These are phyloP conservation scores for Serendipita sp. DNA, from an alignment of 1,284 basidiomycete genomes.

Conservation along the genomic window DNA sequence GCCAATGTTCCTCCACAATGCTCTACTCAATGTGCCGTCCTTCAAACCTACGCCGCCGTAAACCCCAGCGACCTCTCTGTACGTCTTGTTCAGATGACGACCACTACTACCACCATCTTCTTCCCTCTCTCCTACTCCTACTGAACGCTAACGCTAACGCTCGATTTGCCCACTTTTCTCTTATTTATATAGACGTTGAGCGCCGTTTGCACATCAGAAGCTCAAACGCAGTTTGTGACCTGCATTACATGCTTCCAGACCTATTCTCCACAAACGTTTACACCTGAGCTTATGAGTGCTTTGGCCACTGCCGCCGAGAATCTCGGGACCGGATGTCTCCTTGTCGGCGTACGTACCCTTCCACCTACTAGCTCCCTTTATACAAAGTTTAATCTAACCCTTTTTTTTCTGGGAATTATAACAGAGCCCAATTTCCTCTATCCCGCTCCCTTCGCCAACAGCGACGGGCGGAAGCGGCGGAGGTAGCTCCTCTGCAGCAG, in stretches of 20 bases:
- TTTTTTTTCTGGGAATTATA: neutral
- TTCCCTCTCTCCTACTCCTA: too few relatives aligned
- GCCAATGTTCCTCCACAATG: neutral
- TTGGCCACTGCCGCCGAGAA: neutral
- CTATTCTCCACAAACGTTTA: neutral
- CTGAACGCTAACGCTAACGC: too few relatives aligned
- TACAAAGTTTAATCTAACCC: too few relatives aligned
- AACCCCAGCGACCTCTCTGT: neutral
- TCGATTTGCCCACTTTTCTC: too few relatives aligned
- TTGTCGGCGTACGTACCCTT: neutral
- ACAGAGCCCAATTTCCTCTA: neutral
- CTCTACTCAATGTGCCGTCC: neutral
- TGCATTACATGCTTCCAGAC: slow-evolving; percentile 1
- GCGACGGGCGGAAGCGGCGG: too few relatives aligned
- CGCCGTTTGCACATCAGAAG: neutral
- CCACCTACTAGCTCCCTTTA: neutral
- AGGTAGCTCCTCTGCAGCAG: too few relatives aligned
- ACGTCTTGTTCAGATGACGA: too few relatives aligned
- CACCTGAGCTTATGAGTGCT: neutral
- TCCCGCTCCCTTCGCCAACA: neutral
- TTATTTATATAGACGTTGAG: neutral
- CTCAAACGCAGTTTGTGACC: neutral
- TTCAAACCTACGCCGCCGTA: neutral
- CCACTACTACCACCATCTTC: too few relatives aligned
- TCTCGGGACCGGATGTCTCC: neutral